A percentile compares a stretch with the other conserved stretches of the same genome.
Conservation (phyloP, 2,329 filamentous ascomycete genomes). For the Fusarium verticillioides region DNA sequence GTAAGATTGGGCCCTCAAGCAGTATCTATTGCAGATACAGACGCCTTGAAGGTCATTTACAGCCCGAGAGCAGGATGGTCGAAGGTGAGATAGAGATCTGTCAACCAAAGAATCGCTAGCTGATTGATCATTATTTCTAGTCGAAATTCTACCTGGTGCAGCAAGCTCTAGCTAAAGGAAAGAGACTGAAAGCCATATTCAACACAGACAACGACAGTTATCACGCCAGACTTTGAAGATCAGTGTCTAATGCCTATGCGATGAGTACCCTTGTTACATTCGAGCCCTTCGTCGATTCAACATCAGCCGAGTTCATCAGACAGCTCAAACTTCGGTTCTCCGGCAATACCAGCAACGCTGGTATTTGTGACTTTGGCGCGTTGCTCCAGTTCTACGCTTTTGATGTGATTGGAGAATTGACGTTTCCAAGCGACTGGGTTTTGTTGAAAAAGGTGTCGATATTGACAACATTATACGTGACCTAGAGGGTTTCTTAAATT, state of each 20-base stretch:
- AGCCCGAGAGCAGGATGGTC: slow-evolving; percentile 7
- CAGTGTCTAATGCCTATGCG: slow-evolving; percentile 53
- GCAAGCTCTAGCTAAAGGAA: slow-evolving; percentile 45
- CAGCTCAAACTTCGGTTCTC: slow-evolving; percentile 22
- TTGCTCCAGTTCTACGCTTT: slow-evolving; percentile 86
- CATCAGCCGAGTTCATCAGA: slow-evolving; percentile 26
- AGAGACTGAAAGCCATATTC: slow-evolving; percentile 48
- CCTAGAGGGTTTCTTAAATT: slow-evolving; percentile 71
- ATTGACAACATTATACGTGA: slow-evolving; percentile 78
- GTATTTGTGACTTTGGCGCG: slow-evolving; percentile 64
- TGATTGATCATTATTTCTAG: neutral
- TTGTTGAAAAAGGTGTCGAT: slow-evolving; percentile 77
- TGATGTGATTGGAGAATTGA: slow-evolving; percentile 81
- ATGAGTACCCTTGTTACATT: slow-evolving; percentile 55
- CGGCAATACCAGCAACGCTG: neutral
- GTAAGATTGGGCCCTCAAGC: slow-evolving; percentile 17
- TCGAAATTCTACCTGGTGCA: slow-evolving; percentile 46
- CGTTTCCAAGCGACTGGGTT: slow-evolving; percentile 78
- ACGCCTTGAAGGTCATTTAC: slow-evolving; percentile 8
- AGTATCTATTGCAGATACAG: slow-evolving; percentile 7
- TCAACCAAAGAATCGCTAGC: neutral
- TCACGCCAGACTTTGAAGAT: slow-evolving; percentile 54
- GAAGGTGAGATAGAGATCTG: neutral
- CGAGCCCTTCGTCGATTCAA: slow-evolving; percentile 51
- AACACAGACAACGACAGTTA: slow-evolving; percentile 52